Conservation (phyloP, 495 filamentous ascomycete genomes). For the Daldinia caldariorum region DNA sequence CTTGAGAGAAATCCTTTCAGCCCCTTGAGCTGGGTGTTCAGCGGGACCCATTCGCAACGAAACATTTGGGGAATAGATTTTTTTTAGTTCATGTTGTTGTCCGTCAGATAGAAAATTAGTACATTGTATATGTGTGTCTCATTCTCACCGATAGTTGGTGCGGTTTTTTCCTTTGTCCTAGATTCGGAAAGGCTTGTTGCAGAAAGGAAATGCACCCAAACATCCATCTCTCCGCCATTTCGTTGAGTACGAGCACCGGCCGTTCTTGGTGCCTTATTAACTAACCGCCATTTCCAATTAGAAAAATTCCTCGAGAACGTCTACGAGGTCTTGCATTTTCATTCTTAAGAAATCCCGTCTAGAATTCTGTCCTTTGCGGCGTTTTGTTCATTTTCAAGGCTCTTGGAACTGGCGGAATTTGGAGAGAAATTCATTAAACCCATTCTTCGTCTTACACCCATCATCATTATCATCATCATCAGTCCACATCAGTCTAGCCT, state of each 20-base stretch:
- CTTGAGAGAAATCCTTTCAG: conserved; percentile 44
- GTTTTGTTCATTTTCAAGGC: conserved; percentile 38
- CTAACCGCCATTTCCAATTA: conserved; percentile 42
- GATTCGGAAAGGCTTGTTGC: conserved; percentile 51
- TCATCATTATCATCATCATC: background rate
- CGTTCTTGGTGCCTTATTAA: conserved; percentile 38
- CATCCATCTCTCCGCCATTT: conserved; percentile 47
- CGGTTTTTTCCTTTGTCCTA: conserved; percentile 48
- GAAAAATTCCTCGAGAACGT: conserved; percentile 37
- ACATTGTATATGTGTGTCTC: conserved; percentile 51
- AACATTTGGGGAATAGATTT: conserved; percentile 38
- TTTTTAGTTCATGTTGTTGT: conserved; percentile 43
- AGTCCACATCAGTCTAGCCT: conserved; percentile 1
- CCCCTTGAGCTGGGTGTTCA: conserved; percentile 25
- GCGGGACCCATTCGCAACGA: conserved; percentile 34
- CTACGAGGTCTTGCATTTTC: conserved; percentile 36
- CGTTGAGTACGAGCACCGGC: conserved; percentile 39
- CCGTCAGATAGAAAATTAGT: conserved; percentile 41
- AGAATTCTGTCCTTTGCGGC: conserved; percentile 34
- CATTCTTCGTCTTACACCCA: conserved; percentile 14
- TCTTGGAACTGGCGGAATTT: conserved; percentile 44
- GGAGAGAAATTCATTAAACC: conserved; percentile 9
- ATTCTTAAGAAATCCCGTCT: conserved; percentile 42
- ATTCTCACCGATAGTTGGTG: conserved; percentile 52
- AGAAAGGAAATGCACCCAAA: conserved; percentile 45